phyloP scores from a whole-genome alignment of 345 rosid genomes.

The Populus ilicifolia region DNA sequence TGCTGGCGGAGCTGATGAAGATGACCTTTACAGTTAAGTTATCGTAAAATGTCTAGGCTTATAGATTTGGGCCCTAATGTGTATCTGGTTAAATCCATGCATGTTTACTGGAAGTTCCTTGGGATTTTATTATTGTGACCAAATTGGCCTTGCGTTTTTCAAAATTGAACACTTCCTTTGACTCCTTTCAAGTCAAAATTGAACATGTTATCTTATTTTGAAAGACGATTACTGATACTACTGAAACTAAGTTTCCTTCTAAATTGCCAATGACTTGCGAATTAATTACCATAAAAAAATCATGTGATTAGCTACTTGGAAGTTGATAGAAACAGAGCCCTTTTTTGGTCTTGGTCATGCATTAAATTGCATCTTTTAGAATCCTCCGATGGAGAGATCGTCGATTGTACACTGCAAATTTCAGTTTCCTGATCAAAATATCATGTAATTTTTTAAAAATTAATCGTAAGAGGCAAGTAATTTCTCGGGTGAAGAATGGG shows the following conservation, averaged over 20 bases:
- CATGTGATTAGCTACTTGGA: no score
- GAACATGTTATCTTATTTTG: neutral
- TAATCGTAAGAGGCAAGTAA: no score
- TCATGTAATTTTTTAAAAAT: neutral
- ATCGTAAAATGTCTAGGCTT: neutral
- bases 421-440: neutral
- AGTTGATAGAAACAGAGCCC: neutral
- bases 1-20: constrained; percentile 66
- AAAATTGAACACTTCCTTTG: neutral
- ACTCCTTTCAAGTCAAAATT: neutral
- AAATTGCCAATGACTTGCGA: neutral
- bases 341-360: neutral
- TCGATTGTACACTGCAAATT: no score
- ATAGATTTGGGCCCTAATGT: neutral
- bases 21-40: constrained; percentile 76
- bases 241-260: neutral
- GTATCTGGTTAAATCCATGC: neutral
- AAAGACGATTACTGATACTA: neutral
- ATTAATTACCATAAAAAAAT: neutral
- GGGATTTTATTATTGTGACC: neutral
- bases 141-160: neutral
- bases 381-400: no score
- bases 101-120: neutral
- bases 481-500: no score
- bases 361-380: neutral